These are phyloP conservation scores for Corynespora cassiicola DNA, from an alignment of 2,329 filamentous ascomycete genomes.

Conservation along the genomic window DNA sequence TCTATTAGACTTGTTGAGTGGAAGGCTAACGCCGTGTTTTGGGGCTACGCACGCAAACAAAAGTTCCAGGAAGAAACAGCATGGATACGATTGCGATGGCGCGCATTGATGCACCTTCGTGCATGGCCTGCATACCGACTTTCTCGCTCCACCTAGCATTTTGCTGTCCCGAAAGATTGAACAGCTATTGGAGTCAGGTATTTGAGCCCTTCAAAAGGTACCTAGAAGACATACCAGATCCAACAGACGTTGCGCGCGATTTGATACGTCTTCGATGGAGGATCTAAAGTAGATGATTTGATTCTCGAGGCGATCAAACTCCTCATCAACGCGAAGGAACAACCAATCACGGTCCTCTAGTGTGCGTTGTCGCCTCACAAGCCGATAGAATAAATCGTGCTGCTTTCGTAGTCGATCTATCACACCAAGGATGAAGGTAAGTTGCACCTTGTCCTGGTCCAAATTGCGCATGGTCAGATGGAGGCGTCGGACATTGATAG, in stretches of 20 bases:
- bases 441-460: slow-evolving; percentile 15
- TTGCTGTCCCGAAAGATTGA: slow-evolving; percentile 7
- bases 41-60: slow-evolving; percentile 4
- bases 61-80: slow-evolving; percentile 7
- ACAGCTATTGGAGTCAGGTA: slow-evolving; percentile 3
- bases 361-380: slow-evolving; percentile 1
- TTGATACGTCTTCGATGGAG: slow-evolving; percentile 8
- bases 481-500: slow-evolving; percentile 5
- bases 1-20: neutral
- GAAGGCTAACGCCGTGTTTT: too few relatives aligned
- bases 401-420: slow-evolving; percentile 14
- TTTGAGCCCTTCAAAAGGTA: neutral
- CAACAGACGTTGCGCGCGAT: slow-evolving; percentile 4
- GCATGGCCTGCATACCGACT: slow-evolving; percentile 11
- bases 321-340: slow-evolving; percentile 5
- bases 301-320: slow-evolving; percentile 10
- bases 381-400: slow-evolving; percentile 10
- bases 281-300: slow-evolving; percentile 9
- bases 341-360: slow-evolving; percentile 7
- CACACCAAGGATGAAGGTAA: slow-evolving; percentile 12
- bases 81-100: slow-evolving; percentile 11
- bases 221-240: slow-evolving; percentile 6
- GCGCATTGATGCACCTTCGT: slow-evolving; percentile 13
- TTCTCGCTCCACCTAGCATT: slow-evolving; percentile 11
- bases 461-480: slow-evolving; percentile 14